Percentiles rank a stretch among this genome's conserved stretches.
Evolutionary conservation across 345 rosid species (phyloP).

Genomic region (Melaleuca quinquenervia): DNA sequence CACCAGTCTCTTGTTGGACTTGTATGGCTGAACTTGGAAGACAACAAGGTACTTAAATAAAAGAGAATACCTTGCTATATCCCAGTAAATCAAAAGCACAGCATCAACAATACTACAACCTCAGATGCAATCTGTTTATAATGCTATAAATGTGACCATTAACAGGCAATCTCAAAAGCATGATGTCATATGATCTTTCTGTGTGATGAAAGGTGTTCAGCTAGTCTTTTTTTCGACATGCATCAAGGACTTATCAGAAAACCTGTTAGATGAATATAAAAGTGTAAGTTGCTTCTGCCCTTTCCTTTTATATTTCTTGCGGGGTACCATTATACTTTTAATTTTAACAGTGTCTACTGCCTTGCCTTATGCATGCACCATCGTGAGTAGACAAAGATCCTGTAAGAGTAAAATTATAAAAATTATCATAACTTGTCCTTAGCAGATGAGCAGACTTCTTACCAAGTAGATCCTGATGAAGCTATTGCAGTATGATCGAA

Average conservation of each 20-base stretch:
- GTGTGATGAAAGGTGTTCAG: not conserved
- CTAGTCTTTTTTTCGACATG: not conserved
- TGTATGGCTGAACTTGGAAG: conserved; percentile 19
- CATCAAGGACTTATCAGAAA: not conserved
- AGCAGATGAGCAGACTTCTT: not conserved
- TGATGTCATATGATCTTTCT: not conserved
- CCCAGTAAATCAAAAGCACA: not conserved
- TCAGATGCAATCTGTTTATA: not conserved
- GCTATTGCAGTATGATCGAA: not conserved
- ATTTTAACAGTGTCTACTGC: not conserved
- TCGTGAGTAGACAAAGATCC: not conserved
- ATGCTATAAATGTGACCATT: not conserved
- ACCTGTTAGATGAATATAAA: not conserved
- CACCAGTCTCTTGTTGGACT: conserved; percentile 33
- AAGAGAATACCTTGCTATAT: not conserved
- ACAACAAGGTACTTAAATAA: not conserved
- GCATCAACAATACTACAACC: not conserved
- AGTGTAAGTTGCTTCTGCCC: not conserved
- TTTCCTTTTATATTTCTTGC: not conserved
- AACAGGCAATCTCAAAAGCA: not conserved
- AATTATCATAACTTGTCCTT: not conserved
- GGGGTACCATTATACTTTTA: not conserved
- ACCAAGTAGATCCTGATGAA: not conserved
- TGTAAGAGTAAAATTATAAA: not conserved
- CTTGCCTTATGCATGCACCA: not conserved